Evolutionary conservation across 106 monocot genomes (phyloP).

Genomic region (Dendrobium huoshanense): DNA sequence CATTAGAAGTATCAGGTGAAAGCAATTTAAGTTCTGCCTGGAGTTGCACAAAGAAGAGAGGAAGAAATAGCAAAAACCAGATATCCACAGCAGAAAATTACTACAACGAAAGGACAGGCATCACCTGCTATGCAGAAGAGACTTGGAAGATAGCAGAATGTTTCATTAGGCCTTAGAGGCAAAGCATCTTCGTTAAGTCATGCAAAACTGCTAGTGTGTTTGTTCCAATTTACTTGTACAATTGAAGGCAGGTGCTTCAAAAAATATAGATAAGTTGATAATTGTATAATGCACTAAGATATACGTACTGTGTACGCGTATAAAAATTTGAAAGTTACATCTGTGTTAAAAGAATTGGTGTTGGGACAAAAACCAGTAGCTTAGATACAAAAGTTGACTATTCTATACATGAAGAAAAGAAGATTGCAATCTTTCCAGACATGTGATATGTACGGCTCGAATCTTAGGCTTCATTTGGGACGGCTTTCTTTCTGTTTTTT

Average conservation of each 20-base stretch:
- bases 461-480: neutral
- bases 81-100: neutral
- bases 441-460: neutral
- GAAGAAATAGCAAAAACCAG: neutral
- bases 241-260: neutral
- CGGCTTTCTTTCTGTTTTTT: no score
- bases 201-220: neutral
- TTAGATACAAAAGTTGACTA: neutral
- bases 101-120: neutral
- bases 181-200: neutral
- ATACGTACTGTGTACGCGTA: neutral
- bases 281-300: neutral
- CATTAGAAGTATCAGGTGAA: neutral
- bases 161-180: constrained; percentile 13
- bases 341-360: neutral
- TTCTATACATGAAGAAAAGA: neutral
- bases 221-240: neutral
- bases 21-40: neutral
- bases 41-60: neutral
- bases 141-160: constrained; percentile 17
- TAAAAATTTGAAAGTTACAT: neutral
- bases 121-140: constrained; percentile 5
- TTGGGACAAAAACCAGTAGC: neutral
- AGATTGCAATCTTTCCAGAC: neutral
- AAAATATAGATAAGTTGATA: neutral